These are phyloP conservation scores for Musa troglodytarum DNA, from an alignment of 176 grass and related monocot genomes.

Conservation along the genomic window DNA sequence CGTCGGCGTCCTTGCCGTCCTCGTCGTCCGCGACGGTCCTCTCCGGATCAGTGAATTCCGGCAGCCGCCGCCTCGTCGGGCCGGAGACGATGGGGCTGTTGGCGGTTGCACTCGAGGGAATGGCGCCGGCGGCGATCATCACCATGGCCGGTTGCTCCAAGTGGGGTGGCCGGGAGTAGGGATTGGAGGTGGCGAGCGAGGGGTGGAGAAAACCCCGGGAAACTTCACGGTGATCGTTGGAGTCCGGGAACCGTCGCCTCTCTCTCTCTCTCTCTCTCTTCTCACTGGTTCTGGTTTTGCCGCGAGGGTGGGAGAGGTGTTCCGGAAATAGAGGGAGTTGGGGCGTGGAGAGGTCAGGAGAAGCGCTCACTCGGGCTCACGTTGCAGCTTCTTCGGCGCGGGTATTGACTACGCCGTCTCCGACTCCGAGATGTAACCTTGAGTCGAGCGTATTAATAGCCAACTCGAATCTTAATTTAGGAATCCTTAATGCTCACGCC, in stretches of 20 bases:
- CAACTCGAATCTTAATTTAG: no score
- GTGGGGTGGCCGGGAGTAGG: no score
- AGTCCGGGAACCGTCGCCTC: not conserved
- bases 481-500: no score
- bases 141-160: not conserved
- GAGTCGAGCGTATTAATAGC: no score
- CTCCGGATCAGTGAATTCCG: not conserved
- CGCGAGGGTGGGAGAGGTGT: not conserved
- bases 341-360: not conserved
- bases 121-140: not conserved
- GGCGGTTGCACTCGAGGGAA: not conserved
- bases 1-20: not conserved
- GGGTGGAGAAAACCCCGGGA: not conserved
- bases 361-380: not conserved
- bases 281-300: not conserved
- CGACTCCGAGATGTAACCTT: not conserved
- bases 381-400: not conserved
- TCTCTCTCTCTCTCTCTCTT: not conserved
- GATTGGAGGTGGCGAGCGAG: not conserved
- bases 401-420: not conserved
- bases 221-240: not conserved
- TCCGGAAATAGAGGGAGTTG: not conserved
- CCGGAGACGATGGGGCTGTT: not conserved
- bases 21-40: not conserved
- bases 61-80: not conserved